Base-by-base conservation (phyloP, 768 basidiomycete genomes). In the Jaapia argillacea region DNA sequence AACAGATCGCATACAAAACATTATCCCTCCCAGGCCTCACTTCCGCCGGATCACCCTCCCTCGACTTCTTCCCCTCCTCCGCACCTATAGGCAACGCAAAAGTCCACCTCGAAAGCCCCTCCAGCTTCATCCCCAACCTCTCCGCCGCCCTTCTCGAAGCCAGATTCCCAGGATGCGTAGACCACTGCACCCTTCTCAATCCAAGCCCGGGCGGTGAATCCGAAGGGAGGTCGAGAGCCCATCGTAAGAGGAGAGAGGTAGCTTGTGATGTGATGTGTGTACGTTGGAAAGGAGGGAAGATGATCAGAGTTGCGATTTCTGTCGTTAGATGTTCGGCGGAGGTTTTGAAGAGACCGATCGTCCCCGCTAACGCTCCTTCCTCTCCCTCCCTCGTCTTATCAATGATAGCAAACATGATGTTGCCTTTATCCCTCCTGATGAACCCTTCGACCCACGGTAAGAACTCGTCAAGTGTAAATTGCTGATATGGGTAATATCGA, bases 131-230 rank as follows among this genome's bases (percentile, higher is more conserved):
- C 2, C 75, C 71, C 62, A 77, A 61, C 28, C 67, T 54, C 51
- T 59, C 52, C 23, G 71, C 75, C 0, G 67, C 58, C 2, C 51
- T 40, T 14, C 60, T 58, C 1, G 68, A 70, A 5, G 64, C 43
- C 2, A 24, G 13, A 44, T 77, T 75, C 28, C 47, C 20, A 2
- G 55, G 45, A 23, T 66, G 61, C n/a, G 71, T 59, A 10, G 50
- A 51, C 68, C 70, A 77, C 45, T 61, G 62, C 14, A 72, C 70
- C 20, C 70, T 64, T n/a, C 74, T 64, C 16, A 75, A 55, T 0
- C 67, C 68, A 2, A 70, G 49, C 5, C 68, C 68, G 4, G 51
- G 51, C 21, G 48, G 55, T 1, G 44, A 43, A 21, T 51, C 47
- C 16, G 33, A 40, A 24, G 47, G 48, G n/a, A 52, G 20, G 31